Conservation (phyloP, 2,329 filamentous ascomycete genomes). For the Botrytis deweyae region DNA sequence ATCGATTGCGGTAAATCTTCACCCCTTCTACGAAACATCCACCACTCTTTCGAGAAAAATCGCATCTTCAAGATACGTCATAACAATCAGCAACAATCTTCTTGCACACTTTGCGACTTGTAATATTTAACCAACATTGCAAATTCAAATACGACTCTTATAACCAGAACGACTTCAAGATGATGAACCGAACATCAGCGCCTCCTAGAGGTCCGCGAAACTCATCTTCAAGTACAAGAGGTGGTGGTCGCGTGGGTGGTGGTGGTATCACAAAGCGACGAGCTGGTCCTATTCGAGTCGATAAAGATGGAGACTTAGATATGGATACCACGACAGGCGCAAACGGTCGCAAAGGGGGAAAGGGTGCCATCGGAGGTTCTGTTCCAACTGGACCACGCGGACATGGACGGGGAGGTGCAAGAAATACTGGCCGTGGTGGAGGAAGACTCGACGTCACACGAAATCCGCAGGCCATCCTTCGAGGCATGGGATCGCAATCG, state of each 20-base stretch:
- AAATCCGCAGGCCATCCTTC: constrained; percentile 39
- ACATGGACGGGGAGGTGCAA: constrained; percentile 38
- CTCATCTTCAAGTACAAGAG: constrained; percentile 34
- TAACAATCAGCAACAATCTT: neutral
- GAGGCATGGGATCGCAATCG: constrained; percentile 41
- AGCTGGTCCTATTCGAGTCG: constrained; percentile 44
- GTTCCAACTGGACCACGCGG: constrained; percentile 25
- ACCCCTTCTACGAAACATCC: neutral
- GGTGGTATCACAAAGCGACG: constrained; percentile 53
- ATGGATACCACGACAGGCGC: constrained; percentile 50
- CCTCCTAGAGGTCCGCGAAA: constrained; percentile 36
- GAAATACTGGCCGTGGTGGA: constrained; percentile 37
- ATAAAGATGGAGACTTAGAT: constrained; percentile 61
- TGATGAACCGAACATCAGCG: constrained; percentile 27
- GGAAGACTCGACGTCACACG: constrained; percentile 36
- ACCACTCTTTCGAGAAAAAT: constrained; percentile 2
- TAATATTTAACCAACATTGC: neutral
- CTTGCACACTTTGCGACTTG: constrained; percentile 11
- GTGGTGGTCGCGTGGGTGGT: constrained; percentile 35
- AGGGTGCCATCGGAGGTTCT: constrained; percentile 28
- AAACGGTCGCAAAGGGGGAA: constrained; percentile 34
- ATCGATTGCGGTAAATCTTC: neutral
- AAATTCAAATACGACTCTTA: neutral
- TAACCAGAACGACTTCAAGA: constrained; percentile 10
- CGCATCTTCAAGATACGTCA: constrained; percentile 13